These are phyloP conservation scores for Bothia castanella DNA, from an alignment of 1,284 basidiomycete species.

Conservation along the genomic window DNA sequence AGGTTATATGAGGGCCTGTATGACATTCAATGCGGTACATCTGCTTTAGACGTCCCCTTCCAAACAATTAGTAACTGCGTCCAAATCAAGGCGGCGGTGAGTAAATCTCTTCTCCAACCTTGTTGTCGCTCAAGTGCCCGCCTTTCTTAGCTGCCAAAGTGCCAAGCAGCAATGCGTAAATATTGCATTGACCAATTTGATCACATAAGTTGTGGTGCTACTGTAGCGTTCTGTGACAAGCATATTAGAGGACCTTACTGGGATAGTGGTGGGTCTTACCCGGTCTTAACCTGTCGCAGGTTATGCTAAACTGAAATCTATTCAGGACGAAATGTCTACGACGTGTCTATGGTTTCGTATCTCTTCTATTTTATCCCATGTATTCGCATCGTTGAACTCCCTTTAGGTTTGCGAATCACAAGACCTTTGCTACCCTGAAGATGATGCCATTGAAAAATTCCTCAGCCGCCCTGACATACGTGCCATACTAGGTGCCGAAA, in stretches of 20 bases:
- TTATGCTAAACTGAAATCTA: background rate
- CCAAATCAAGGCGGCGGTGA: conserved; percentile 55
- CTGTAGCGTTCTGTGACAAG: conserved; percentile 58
- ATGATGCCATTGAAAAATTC: conserved; percentile 45
- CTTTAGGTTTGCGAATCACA: conserved; percentile 47
- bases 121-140: background rate
- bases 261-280: conserved; percentile 43
- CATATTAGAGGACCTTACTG: conserved; percentile 52
- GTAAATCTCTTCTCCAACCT: conserved; percentile 18
- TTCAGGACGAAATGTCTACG: conserved; percentile 62
- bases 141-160: conserved; percentile 48
- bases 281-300: background rate
- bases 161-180: conserved; percentile 44
- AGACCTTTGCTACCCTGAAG: conserved; percentile 56
- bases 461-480: conserved; percentile 58
- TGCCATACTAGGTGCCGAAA: conserved; percentile 56
- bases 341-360: conserved; percentile 58
- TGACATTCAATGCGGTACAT: conserved; percentile 59
- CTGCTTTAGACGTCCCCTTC: conserved; percentile 52
- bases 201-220: conserved; percentile 56
- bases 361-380: conserved; percentile 2
- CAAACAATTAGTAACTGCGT: conserved; percentile 57
- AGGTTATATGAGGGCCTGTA: conserved; percentile 61
- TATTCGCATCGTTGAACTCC: background rate
- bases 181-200: conserved; percentile 57